phyloP scores from a whole-genome alignment of 2,329 filamentous ascomycete species.

The Endoconidiophora laricicola region DNA sequence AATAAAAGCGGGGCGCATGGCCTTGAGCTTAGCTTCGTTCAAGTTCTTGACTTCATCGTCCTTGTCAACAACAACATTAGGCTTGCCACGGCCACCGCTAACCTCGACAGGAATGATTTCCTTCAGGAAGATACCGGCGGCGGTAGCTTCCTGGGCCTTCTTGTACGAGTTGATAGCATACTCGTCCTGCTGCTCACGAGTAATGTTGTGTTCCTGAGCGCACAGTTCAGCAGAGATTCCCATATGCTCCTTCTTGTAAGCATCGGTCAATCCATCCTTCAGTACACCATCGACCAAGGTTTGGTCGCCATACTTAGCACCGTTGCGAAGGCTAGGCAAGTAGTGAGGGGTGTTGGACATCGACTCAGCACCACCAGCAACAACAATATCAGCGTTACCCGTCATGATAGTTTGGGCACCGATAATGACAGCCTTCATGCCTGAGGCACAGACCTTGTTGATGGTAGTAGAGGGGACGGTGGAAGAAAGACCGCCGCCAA shows the following conservation, averaged over 20 bases:
- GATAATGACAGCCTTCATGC: slow-evolving; percentile 84
- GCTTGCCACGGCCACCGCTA: slow-evolving; percentile 78
- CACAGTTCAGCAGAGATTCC: slow-evolving; percentile 86
- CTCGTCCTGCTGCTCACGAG: slow-evolving; percentile 75
- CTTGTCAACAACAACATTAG: slow-evolving; percentile 57
- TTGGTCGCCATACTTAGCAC: slow-evolving; percentile 89
- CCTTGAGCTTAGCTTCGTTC: slow-evolving; percentile 65
- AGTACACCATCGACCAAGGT: slow-evolving; percentile 78
- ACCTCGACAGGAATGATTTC: slow-evolving; percentile 89
- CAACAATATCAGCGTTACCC: slow-evolving; percentile 79
- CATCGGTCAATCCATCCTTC: slow-evolving; percentile 87
- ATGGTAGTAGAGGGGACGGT: slow-evolving; percentile 75
- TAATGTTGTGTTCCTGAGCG: slow-evolving; percentile 64
- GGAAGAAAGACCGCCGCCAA: slow-evolving; percentile 71
- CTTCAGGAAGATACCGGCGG: slow-evolving; percentile 60
- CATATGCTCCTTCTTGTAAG: slow-evolving; percentile 95
- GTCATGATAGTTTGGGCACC: slow-evolving; percentile 96
- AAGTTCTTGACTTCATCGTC: slow-evolving; percentile 97
- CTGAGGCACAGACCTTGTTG: slow-evolving; percentile 98
- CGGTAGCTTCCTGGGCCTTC: slow-evolving; percentile 75
- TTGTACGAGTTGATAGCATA: slow-evolving; percentile 94
- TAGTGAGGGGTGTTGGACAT: slow-evolving; percentile 99
- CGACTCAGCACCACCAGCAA: slow-evolving; percentile 90
- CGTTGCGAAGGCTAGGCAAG: slow-evolving; percentile 68
- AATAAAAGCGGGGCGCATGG: slow-evolving; percentile 71